Base-by-base conservation (phyloP, 1,284 basidiomycete genomes). In the Volvariella surrecta region DNA sequence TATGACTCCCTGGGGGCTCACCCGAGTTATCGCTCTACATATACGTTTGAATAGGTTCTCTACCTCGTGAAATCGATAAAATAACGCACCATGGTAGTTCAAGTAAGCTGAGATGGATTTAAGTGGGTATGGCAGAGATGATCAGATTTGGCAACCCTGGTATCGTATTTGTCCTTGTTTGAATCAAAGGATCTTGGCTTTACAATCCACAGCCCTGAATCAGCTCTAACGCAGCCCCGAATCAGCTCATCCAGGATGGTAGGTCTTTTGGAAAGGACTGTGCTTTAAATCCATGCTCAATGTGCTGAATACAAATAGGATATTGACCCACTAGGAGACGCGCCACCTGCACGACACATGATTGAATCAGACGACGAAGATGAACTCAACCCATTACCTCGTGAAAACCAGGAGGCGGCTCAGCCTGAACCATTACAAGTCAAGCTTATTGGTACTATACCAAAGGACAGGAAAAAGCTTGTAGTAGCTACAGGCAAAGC, bases 301-400 rank as follows among this genome's bases (percentile, higher is more conserved):
- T n/a, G n/a, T 28, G 9, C 16, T 7, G 15, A 7, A 19, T 9
- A 19, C 40, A 0, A 32, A 9, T 45, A 78, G 75, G 71, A 79
- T 48, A 48, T 66, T 16, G 71, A 82, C 54, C 73, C 76, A 7
- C 63, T 81, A 17, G 66, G 66, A 47, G 80, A 82, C 52, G 62
- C 66, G 31, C 60, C 64, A 4, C 73, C 79, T 1, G 73, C 79
- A 22, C 70, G 80, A 43, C 70, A 82, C 47, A 73, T 73, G 28
- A 60, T 81, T 40, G 79, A 82, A 54, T 82, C 79, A 1, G 80
- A 82, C 45, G 79, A 82, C 9, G 73, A 81, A 51, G 79, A 82
- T 46, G 76, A 81, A 50, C 63, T 68, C 45, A 71, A 73, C 48
- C 72, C 72, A 1, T 19, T 45, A 17, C n/a, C 35, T 10, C 56